Percentiles rank a stretch among this genome's conserved stretches.
phyloP scores from a whole-genome alignment of 352 stramenopile species.

The Aphanomyces invadans region DNA sequence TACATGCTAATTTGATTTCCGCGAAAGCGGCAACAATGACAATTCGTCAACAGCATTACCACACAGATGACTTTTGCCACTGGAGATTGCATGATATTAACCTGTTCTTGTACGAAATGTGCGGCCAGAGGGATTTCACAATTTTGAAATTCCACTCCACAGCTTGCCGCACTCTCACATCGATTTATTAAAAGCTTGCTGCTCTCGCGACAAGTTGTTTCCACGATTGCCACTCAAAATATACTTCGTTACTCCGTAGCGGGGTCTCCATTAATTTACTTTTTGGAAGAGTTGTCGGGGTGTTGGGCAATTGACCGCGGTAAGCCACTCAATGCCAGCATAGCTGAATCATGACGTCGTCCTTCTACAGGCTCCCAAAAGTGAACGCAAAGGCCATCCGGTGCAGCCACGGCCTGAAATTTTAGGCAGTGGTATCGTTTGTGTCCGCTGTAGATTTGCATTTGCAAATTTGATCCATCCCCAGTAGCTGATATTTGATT shows the following conservation, averaged over 20 bases:
- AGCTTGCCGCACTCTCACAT: constrained; percentile 11
- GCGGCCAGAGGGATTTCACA: constrained; percentile 14
- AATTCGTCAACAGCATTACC: not conserved
- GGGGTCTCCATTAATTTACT: constrained; percentile 13
- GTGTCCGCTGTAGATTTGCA: constrained; percentile 16
- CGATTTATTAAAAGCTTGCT: not conserved
- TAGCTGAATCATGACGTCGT: constrained; percentile 3
- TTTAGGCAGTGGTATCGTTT: constrained; percentile 17
- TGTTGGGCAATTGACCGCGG: not conserved
- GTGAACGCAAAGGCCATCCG: not conserved
- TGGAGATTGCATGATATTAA: constrained; percentile 3
- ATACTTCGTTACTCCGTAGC: constrained; percentile 5
- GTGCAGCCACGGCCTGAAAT: constrained; percentile 11
- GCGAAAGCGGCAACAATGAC: not conserved
- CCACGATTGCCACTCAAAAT: constrained; percentile 17
- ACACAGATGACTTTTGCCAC: constrained; percentile 6
- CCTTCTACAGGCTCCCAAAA: constrained; percentile 9
- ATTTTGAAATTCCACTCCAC: constrained; percentile 22
- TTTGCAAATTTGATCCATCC: constrained; percentile 13
- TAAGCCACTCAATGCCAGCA: constrained; percentile 1
- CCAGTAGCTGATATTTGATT: constrained; percentile 2
- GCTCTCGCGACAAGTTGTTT: not conserved
- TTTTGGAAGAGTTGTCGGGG: not conserved
- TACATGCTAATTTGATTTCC: not conserved
- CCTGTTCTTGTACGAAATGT: not conserved